A percentile compares a stretch with the other conserved stretches of the same genome.
Conservation (phyloP, 176 grass and related monocot genomes). For the Eragrostis curvula region DNA sequence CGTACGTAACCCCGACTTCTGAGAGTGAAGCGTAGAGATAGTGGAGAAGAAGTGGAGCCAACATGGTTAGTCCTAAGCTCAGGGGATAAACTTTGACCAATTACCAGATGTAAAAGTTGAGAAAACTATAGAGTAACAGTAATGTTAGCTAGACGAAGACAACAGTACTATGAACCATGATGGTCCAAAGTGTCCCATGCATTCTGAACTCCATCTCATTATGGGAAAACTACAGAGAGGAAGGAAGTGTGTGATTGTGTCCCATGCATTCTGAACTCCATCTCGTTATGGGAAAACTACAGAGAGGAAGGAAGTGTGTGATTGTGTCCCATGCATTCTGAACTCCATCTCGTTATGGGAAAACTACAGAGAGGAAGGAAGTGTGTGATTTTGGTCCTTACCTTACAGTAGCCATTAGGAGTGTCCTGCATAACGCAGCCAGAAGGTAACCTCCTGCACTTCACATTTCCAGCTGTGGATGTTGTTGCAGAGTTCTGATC, state of each 20-base stretch:
- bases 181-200: neutral
- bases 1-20: conserved; percentile 34
- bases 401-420: conserved; percentile 94
- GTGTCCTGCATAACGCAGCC: conserved; percentile 91
- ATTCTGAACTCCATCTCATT: neutral
- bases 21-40: conserved; percentile 45
- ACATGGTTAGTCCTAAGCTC: conserved; percentile 33
- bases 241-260: neutral
- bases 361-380: conserved; percentile 9
- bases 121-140: conserved; percentile 25
- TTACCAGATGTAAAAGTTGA: conserved; percentile 33
- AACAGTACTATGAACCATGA: neutral
- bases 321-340: neutral
- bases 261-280: neutral
- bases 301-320: conserved; percentile 12
- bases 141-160: neutral
- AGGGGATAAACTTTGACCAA: conserved; percentile 30
- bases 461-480: conserved; percentile 46
- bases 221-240: neutral
- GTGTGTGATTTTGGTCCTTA: conserved; percentile 35
- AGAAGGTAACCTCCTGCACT: conserved; percentile 82
- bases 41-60: conserved; percentile 61
- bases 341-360: neutral
- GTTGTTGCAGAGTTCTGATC: conserved; percentile 52
- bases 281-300: neutral